A percentile compares a stretch with the other conserved stretches of the same genome.
These are phyloP conservation scores for Uromyces viciae-fabae DNA, from an alignment of 1,284 basidiomycete genomes.

Conservation along the genomic window DNA sequence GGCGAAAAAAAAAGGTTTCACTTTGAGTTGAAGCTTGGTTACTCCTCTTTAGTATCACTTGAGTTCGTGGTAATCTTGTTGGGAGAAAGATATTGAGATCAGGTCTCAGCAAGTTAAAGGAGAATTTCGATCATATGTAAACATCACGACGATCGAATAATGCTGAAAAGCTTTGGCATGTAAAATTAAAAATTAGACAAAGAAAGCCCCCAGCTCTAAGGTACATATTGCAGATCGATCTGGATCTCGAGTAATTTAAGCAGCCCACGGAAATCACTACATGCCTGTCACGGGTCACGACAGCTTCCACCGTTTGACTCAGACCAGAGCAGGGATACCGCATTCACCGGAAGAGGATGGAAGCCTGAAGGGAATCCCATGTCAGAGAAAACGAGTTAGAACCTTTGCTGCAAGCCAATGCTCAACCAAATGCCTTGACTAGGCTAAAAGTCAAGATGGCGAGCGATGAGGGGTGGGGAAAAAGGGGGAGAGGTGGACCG, in stretches of 20 bases:
- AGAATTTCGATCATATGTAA: constrained; percentile 9
- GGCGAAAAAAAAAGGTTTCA: neutral
- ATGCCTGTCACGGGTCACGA: constrained; percentile 19
- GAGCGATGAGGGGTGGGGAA: too few relatives aligned
- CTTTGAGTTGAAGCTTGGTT: too few relatives aligned
- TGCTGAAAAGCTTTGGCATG: constrained; percentile 19
- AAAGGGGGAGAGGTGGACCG: too few relatives aligned
- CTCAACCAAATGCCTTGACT: too few relatives aligned
- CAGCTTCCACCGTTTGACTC: neutral
- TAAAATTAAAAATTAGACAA: constrained; percentile 16
- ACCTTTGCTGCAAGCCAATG: constrained; percentile 14
- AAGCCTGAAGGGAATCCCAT: constrained; percentile 8
- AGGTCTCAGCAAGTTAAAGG: constrained; percentile 10
- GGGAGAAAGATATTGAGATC: constrained; percentile 17
- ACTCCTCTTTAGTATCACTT: constrained; percentile 18
- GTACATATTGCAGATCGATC: constrained; percentile 20
- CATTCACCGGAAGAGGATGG: constrained; percentile 16
- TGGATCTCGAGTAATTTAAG: constrained; percentile 20
- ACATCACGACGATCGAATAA: constrained; percentile 11
- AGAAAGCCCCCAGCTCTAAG: neutral
- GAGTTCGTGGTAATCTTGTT: constrained; percentile 12
- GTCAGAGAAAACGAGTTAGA: neutral
- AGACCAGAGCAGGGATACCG: constrained; percentile 22
- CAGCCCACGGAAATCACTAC: constrained; percentile 16
- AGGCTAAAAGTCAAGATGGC: too few relatives aligned